Evolutionary conservation across 306 rosid genomes (phyloP), one percentile per base, ranked within the genome.

Genomic region (Sesbania bispinosa): DNA sequence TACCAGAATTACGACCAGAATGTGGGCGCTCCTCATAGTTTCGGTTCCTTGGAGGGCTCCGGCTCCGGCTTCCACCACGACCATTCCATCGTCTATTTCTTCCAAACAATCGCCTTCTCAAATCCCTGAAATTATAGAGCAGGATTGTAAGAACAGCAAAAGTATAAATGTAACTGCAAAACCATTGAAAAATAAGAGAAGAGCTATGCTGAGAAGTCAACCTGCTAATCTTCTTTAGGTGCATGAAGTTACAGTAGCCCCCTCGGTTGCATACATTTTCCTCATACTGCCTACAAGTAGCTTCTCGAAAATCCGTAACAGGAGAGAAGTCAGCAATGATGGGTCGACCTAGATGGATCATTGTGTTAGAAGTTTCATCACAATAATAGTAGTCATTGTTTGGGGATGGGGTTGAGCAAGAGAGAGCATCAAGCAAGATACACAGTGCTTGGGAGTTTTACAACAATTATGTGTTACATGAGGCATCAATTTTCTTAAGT

Each of bases 231-330:
- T 94, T 94, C 86, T 94, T 94, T 80, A 94, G 80, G 68, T 94
- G 98, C 98, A 94, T 94, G 59, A 94, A 90, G 85, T 94, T 90
- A 84, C 98, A 94, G 77, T 94, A 94, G 81, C 98, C 98, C 73
- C 98, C 98, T 43, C 98, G 90, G 73, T 89, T 88, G 74, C 98
- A 94, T 60, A 94, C 98, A 76, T 94, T 91, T 82, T 94, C 98
- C 85, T 94, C 98, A 58, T 94, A 94, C 85, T 94, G 98, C 79
- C 97, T 90, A 77, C 98, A 94, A 18, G 98, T 94, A 73, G 98
- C 98, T 87, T 94, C 98, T 75, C 98, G 96, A 54, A 94, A 94
- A 81, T 94, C 98, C 58, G 98, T 94, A 71, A 94, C 98, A 5
- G 98, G 98, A 15, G 98, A 94, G 77, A 90, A 94, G 82, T 94